phyloP scores from a whole-genome alignment of 331 rosid genomes.

The Pyrus hybrid region DNA sequence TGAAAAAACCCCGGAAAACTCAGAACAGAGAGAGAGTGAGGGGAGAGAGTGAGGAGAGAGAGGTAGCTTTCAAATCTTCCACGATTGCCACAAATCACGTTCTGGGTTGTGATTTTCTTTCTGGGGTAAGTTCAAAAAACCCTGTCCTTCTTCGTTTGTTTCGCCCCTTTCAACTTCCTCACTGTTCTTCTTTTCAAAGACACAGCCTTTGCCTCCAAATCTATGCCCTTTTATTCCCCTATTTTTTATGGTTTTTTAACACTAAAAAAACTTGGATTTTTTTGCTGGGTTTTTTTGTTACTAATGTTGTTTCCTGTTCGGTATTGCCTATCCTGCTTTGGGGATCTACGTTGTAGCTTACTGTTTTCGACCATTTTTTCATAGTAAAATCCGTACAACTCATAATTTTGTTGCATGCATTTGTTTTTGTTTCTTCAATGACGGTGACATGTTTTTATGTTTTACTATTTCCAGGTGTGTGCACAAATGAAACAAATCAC shows the following conservation, averaged over 20 bases:
- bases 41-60: too few relatives aligned
- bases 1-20: constrained; percentile 10
- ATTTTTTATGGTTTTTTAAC: background rate
- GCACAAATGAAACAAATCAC: background rate
- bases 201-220: constrained; percentile 23
- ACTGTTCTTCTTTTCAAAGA: constrained; percentile 14
- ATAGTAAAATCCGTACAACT: constrained; percentile 1
- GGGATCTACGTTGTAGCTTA: constrained; percentile 16
- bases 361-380: constrained; percentile 7
- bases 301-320: background rate
- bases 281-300: background rate
- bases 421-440: background rate
- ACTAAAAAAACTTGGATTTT: background rate
- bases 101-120: constrained; percentile 22
- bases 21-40: constrained; percentile 13
- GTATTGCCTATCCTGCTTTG: constrained; percentile 11
- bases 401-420: background rate
- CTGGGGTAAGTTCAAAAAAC: constrained; percentile 41
- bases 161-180: constrained; percentile 20
- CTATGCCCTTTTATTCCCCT: background rate
- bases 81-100: constrained; percentile 24
- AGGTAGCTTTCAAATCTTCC: constrained; percentile 49
- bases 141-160: constrained; percentile 30
- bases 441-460: background rate
- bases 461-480: constrained; percentile 2